These are phyloP conservation scores for Lipomyces orientalis DNA, from an alignment of 805 yeast genomes.

Conservation along the genomic window DNA sequence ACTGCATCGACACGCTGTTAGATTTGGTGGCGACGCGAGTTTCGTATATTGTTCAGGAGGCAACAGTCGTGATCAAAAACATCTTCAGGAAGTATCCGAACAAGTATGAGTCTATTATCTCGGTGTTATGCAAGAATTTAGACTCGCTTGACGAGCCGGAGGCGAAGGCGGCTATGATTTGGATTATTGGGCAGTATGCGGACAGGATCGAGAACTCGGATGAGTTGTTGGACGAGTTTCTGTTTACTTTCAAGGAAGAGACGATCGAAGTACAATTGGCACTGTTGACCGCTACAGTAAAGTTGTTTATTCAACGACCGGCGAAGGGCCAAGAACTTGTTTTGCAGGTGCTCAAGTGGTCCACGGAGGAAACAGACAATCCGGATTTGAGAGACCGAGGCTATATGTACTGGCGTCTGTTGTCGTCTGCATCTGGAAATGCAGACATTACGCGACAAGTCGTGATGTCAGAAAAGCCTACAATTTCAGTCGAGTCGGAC, in stretches of 20 bases:
- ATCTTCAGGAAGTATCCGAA: slow-evolving; percentile 78
- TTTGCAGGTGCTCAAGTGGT: slow-evolving; percentile 62
- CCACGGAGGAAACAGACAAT: slow-evolving; percentile 75
- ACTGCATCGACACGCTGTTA: slow-evolving; percentile 66
- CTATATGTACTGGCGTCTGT: slow-evolving; percentile 80
- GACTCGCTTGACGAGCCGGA: slow-evolving; percentile 75
- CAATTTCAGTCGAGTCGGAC: slow-evolving; percentile 69
- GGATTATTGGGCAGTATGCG: slow-evolving; percentile 83
- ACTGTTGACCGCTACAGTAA: slow-evolving; percentile 73
- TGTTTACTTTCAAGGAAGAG: slow-evolving; percentile 62
- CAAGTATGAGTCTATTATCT: slow-evolving; percentile 54
- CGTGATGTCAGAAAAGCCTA: slow-evolving; percentile 66
- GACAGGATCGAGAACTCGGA: slow-evolving; percentile 53
- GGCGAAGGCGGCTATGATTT: slow-evolving; percentile 74
- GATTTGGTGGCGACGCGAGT: slow-evolving; percentile 68
- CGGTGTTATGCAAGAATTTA: slow-evolving; percentile 51
- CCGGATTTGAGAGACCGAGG: slow-evolving; percentile 91
- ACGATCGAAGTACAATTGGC: slow-evolving; percentile 75
- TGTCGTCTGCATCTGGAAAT: slow-evolving; percentile 56
- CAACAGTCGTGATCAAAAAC: slow-evolving; percentile 74
- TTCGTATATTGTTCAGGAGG: slow-evolving; percentile 79
- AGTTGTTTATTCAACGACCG: slow-evolving; percentile 66
- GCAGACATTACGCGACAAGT: slow-evolving; percentile 56
- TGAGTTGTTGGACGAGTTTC: slow-evolving; percentile 51
- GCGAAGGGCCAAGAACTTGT: slow-evolving; percentile 61